Evolutionary conservation across 1,139 yeast species (phyloP), one percentile per base, ranked within the genome.

Genomic region (Kodamaea derodonti): DNA sequence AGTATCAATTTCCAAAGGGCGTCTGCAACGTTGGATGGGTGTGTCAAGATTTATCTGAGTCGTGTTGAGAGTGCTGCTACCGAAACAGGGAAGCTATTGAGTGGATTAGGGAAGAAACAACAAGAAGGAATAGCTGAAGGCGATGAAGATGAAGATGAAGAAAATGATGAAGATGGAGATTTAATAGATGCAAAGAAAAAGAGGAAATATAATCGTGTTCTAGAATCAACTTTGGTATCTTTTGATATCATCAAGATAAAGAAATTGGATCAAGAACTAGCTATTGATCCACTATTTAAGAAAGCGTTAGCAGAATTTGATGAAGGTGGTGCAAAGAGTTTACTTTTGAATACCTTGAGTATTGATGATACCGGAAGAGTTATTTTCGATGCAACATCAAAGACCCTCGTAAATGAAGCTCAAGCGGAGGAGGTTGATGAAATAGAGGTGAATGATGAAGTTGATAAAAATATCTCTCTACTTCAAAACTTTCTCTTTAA

Each of bases 301-400:
- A 87, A 87, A 50, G 90, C 95, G 33, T 69, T 90, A 32, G 86
- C 95, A 0, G 96, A 88, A 41, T 90, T 88, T 51, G 97, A 90
- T 56, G 96, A 90, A 60, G 96, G 97, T 24, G 97, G 97, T 4
- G 90, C 97, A 8, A 86, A 83, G 49, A 84, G 95, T 35, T 63
- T 90, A 37, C 62, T 90, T 33, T 61, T 87, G 48, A 88, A 87
- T 47, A 78, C 90, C 1, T 68, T 90, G 36, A 65, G 65, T 35
- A 70, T 80, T 14, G 84, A 80, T 46, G 43, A 58, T 4, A 53
- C 66, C 1, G 86, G 88, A 0, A 56, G 84, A 35, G 77, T 83
- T n/a, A 73, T 79, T 1, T 79, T 80, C 48, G 87, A 80, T 47
- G 75, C 77, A 7, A 65, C 75, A 1, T 56, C 72, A 2, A 58